Conservation (phyloP, 768 basidiomycete genomes). For the Mycena galopus region DNA sequence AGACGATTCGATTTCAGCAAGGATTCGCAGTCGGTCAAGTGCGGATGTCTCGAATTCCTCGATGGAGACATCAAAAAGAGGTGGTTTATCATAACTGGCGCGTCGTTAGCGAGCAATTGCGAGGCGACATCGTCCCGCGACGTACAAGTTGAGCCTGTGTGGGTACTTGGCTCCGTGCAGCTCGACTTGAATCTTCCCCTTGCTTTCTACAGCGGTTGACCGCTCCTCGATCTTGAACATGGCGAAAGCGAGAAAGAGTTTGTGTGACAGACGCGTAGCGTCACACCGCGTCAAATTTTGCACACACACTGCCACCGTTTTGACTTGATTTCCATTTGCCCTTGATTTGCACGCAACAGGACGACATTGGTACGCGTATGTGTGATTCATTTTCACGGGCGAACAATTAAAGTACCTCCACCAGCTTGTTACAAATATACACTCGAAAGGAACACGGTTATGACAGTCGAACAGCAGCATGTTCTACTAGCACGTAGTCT, state of each 20-base stretch:
- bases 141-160: slow-evolving; percentile 85
- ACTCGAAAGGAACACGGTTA: no score
- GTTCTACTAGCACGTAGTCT: neutral
- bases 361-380: no score
- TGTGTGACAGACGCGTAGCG: slow-evolving; percentile 35
- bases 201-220: slow-evolving; percentile 39
- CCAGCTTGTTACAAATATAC: no score
- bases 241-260: neutral
- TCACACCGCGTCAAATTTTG: slow-evolving; percentile 6
- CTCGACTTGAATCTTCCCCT: slow-evolving; percentile 35
- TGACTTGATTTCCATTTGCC: no score
- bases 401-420: no score
- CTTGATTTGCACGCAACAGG: no score
- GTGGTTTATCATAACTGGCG: slow-evolving; percentile 87
- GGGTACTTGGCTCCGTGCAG: slow-evolving; percentile 59
- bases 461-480: neutral
- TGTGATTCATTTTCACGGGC: no score
- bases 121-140: slow-evolving; percentile 23
- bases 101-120: slow-evolving; percentile 20
- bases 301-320: no score
- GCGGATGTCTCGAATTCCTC: slow-evolving; percentile 97
- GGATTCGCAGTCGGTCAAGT: slow-evolving; percentile 85
- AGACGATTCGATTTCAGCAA: slow-evolving; percentile 93
- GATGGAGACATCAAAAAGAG: slow-evolving; percentile 88
- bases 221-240: slow-evolving; percentile 56